phyloP scores from a whole-genome alignment of 1,139 yeast species.

The Nematodospora anomalae region DNA sequence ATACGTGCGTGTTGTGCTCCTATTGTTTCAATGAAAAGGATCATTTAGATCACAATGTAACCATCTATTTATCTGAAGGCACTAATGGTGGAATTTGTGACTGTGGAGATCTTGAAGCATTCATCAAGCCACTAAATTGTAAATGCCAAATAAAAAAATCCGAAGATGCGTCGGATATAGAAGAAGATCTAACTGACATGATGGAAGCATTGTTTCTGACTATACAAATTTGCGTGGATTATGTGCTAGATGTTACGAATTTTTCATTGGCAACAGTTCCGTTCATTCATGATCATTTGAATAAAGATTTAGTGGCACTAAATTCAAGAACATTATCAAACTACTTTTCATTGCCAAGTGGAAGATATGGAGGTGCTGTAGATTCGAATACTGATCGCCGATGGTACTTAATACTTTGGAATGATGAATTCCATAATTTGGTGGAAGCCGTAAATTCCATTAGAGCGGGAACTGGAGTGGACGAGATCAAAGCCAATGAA shows the following conservation, averaged over 20 bases:
- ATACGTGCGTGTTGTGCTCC: slow-evolving; percentile 71
- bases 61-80: slow-evolving; percentile 50
- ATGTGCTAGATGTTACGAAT: slow-evolving; percentile 47
- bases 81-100: slow-evolving; percentile 72
- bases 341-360: slow-evolving; percentile 28
- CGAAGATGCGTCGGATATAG: slow-evolving; percentile 8
- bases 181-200: slow-evolving; percentile 15
- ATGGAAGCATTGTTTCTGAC: slow-evolving; percentile 27
- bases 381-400: slow-evolving; percentile 28
- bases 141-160: slow-evolving; percentile 22
- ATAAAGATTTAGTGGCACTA: slow-evolving; percentile 20
- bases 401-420: slow-evolving; percentile 62
- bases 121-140: slow-evolving; percentile 60
- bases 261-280: slow-evolving; percentile 39
- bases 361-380: slow-evolving; percentile 28
- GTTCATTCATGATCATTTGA: slow-evolving; percentile 29
- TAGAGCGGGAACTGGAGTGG: slow-evolving; percentile 32
- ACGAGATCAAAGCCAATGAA: slow-evolving; percentile 26
- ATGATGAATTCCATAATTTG: slow-evolving; percentile 69
- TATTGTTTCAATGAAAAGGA: slow-evolving; percentile 68
- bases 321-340: slow-evolving; percentile 29
- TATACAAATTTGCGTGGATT: slow-evolving; percentile 43
- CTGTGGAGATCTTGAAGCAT: slow-evolving; percentile 89
- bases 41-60: slow-evolving; percentile 64
- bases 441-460: slow-evolving; percentile 46